These are phyloP conservation scores for Plasmopara muralis DNA, from an alignment of 352 stramenopile genomes.

Conservation along the genomic window DNA sequence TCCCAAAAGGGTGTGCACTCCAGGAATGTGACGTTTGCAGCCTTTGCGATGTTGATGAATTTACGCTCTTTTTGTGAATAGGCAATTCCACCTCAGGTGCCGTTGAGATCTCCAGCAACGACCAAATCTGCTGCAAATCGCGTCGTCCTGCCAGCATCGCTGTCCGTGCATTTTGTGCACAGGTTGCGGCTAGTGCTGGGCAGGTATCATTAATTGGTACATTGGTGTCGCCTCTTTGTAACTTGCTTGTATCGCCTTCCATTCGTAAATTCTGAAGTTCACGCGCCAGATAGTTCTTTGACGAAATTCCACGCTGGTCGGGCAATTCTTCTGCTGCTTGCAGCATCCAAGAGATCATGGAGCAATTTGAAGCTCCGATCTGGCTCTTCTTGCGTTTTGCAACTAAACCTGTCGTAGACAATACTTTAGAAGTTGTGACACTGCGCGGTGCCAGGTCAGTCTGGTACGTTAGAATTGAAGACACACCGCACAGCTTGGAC, in stretches of 20 bases:
- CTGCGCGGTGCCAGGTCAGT: slow-evolving; percentile 28
- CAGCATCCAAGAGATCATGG: slow-evolving; percentile 59
- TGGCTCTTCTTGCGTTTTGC: slow-evolving; percentile 15
- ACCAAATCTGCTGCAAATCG: slow-evolving; percentile 81
- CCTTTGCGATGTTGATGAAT: slow-evolving; percentile 13
- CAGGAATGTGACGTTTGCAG: slow-evolving; percentile 57
- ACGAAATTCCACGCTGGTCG: slow-evolving; percentile 13
- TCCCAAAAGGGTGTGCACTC: slow-evolving; percentile 75
- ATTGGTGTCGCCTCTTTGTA: slow-evolving; percentile 4
- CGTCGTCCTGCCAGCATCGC: slow-evolving; percentile 45
- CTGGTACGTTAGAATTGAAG: slow-evolving; percentile 63
- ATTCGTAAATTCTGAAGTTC: slow-evolving; percentile 38
- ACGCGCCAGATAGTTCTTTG: slow-evolving; percentile 35
- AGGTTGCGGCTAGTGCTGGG: slow-evolving; percentile 28
- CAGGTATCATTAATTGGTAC: slow-evolving; percentile 9
- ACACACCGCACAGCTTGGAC: slow-evolving; percentile 69
- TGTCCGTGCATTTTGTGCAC: slow-evolving; percentile 52
- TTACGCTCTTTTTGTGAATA: slow-evolving; percentile 33
- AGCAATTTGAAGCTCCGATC: slow-evolving; percentile 30
- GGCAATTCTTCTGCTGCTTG: slow-evolving; percentile 33
- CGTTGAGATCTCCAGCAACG: slow-evolving; percentile 60
- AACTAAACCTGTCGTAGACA: slow-evolving; percentile 9
- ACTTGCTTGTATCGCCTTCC: slow-evolving; percentile 7
- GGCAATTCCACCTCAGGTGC: slow-evolving; percentile 42
- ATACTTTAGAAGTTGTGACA: slow-evolving; percentile 6